Evolutionary conservation across 306 rosid genomes (phyloP), one percentile per base, ranked within the genome.

Genomic region (Gastrolobium villosum): DNA sequence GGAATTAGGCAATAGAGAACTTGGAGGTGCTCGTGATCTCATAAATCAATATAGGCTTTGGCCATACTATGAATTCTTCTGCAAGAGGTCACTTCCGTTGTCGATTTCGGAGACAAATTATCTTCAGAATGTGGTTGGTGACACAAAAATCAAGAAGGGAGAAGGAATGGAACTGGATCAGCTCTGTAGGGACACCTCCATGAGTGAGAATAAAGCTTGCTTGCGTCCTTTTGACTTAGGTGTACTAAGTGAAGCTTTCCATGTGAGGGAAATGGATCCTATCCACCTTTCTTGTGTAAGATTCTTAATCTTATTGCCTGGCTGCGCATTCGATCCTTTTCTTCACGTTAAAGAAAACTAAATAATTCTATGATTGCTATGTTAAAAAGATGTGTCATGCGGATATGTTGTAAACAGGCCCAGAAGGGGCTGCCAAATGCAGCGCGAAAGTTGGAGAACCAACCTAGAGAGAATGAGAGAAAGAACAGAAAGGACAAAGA

Each of bases 121-220:
- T 90, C 89, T 90, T 73, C 89, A 80, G 85, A 90, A 89, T 82
- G 91, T 92, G 82, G 98, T 90, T 40, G 98, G 98, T 77, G 96
- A 94, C 87, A 89, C 93, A 60, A 93, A 90, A 83, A 90, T 92
- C 71, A 87, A 87, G 82, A 94, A 90, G 85, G 98, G 98, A 49
- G 98, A 92, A 70, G 98, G 98, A 80, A 92, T 94, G 97, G 96
- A 91, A 63, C 89, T 94, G 79, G 90, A 86, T 90, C 96, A 94
- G 83, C 97, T 94, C 71, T 87, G 92, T 77, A 86, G 78, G 81
- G 90, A 84, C 77, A 70, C 86, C 3, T 63, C 82, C 55, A 15
- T 77, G 6, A 89, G 86, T 66, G 94, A 91, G 62, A 82, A 84
- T 52, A 92, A 86, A 68, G 65, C 84, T 31, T 84, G 85, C 15